These are phyloP conservation scores for Leonotis leonurus DNA, from an alignment of 257 asterid species.

Conservation along the genomic window DNA sequence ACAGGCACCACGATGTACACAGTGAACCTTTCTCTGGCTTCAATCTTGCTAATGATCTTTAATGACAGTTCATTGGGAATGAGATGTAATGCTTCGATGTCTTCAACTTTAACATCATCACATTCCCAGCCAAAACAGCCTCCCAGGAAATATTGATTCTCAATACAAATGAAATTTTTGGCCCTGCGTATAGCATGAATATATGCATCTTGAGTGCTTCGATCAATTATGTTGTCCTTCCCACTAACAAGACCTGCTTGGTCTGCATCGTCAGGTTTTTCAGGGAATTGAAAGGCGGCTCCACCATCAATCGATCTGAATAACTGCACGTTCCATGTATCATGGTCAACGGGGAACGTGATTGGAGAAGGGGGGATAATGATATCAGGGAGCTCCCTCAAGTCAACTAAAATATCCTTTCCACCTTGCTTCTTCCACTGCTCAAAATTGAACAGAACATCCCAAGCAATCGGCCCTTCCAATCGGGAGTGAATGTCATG, in stretches of 20 bases:
- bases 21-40: conserved; percentile 85
- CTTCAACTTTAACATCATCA: conserved; percentile 74
- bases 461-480: conserved; percentile 96
- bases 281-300: conserved; percentile 92
- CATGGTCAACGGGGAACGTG: conserved; percentile 65
- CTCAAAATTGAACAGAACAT: conserved; percentile 81
- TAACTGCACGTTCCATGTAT: conserved; percentile 83
- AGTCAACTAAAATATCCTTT: conserved; percentile 50
- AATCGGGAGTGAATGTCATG: conserved; percentile 85
- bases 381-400: conserved; percentile 62
- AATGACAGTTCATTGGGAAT: conserved; percentile 81
- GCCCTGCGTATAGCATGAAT: conserved; percentile 92
- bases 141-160: conserved; percentile 91
- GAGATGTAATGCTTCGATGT: conserved; percentile 74
- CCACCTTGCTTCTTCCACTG: conserved; percentile 98
- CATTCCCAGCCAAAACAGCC: conserved; percentile 60
- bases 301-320: conserved; percentile 94
- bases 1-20: conserved; percentile 83
- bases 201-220: conserved; percentile 94
- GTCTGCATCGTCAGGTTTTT: conserved; percentile 76
- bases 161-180: conserved; percentile 72
- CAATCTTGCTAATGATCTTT: conserved; percentile 82
- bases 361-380: conserved; percentile 80
- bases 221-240: conserved; percentile 74
- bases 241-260: conserved; percentile 80